phyloP scores from a whole-genome alignment of 169 alveolate genomes.

The Plasmodium chabaudi region DNA sequence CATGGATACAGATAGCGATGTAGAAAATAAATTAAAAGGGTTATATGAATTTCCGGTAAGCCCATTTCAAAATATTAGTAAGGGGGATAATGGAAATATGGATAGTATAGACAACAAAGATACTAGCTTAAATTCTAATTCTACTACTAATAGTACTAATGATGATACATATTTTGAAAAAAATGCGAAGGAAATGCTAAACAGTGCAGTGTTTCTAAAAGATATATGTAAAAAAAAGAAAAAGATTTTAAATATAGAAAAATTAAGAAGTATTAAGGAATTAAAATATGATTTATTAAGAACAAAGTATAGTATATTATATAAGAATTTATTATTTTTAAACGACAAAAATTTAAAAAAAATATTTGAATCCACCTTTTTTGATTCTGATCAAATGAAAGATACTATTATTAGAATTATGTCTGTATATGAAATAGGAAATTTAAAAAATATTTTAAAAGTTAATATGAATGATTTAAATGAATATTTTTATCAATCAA shows the following conservation, averaged over 20 bases:
- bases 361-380: constrained; percentile 66
- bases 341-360: constrained; percentile 50
- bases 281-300: constrained; percentile 35
- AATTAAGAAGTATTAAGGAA: constrained; percentile 66
- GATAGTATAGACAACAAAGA: too few relatives aligned
- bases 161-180: constrained; percentile 20
- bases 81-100: background rate
- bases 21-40: background rate
- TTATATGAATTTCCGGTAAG: background rate
- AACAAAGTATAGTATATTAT: constrained; percentile 37
- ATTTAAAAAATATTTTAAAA: constrained; percentile 21
- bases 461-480: constrained; percentile 62
- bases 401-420: constrained; percentile 55
- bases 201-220: constrained; percentile 20
- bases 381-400: constrained; percentile 67
- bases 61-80: background rate
- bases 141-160: background rate
- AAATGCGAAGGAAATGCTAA: constrained; percentile 12
- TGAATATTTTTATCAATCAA: constrained; percentile 24
- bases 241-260: constrained; percentile 56
- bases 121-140: too few relatives aligned
- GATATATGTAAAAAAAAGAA: constrained; percentile 42
- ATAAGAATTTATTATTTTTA: constrained; percentile 40
- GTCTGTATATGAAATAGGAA: constrained; percentile 65
- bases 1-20: background rate